Evolutionary conservation across 176 grass and related monocot genomes (phyloP), one percentile per base, ranked within the genome.

Genomic region (Saccharum officinarum): DNA sequence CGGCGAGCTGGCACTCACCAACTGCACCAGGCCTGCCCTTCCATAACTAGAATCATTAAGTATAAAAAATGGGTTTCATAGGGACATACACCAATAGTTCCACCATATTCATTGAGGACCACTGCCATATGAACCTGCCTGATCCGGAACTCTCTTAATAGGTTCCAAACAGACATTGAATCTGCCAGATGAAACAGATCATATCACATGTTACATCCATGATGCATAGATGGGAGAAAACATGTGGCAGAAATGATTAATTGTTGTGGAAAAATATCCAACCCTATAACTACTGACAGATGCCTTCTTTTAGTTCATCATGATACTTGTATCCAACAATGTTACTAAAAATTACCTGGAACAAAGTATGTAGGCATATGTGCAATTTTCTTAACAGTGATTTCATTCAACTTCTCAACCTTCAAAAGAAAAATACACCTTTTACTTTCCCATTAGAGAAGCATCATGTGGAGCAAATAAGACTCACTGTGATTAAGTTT

Each of bases 121-220:
- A 99, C 93, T 84, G 97, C 97, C 97, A 99, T 96, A 90, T 99
- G 97, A 79, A 96, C 93, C 90, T 99, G 93, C 90, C 97, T 96
- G 75, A 99, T 94, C 45, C 93, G 90, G 41, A 99, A 94, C 84
- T 99, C 97, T 83, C 97, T 89, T 82, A 99, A 80, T 75, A 99
- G 67, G 81, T 94, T 92, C 97, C 97, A 99, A 85, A 99, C 97
- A 79, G 88, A 94, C 97, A 99, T 98, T 79, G 88, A 99, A 99
- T 99, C 97, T 98, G 95, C 76, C 85, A 90, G 33, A 81, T 71
- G 39, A 73, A 65, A 86, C 79, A 46, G 8, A 49, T 12, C 20
- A 76, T 14, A 49, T 16, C 26, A 82, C 42, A 37, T 63, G 76
- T 84, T 55, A 75, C 61, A 89, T 81, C 28, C 26, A 68, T 85